Evolutionary conservation across 768 basidiomycete genomes (phyloP).

Genomic region (Austroboletus festivus): DNA sequence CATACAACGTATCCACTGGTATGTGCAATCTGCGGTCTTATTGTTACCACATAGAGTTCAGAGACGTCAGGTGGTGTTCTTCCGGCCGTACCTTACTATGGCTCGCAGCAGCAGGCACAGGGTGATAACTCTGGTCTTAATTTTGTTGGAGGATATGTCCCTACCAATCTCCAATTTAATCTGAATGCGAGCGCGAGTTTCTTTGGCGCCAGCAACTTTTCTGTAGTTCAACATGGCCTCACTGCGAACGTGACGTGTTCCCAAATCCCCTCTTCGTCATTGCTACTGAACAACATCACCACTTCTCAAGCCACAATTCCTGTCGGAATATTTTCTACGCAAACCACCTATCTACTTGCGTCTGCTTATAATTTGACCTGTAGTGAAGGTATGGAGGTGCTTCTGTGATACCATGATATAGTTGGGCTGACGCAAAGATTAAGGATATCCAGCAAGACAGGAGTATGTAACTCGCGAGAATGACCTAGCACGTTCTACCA

Average conservation of each 20-base stretch:
- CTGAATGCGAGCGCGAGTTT: background rate
- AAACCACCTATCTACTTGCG: too few species aligned
- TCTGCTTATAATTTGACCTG: too few species aligned
- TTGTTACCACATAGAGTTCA: background rate
- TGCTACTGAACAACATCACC: background rate
- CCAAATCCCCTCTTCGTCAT: background rate
- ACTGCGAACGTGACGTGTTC: constrained; percentile 7
- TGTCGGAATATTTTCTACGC: too few species aligned
- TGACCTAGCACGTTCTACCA: background rate
- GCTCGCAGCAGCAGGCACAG: background rate
- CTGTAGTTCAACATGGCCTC: constrained; percentile 7
- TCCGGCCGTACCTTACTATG: constrained; percentile 1
- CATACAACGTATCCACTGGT: constrained; percentile 9
- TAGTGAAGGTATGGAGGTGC: too few species aligned
- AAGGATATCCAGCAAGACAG: background rate
- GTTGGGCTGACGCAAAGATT: background rate
- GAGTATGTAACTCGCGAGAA: constrained; percentile 4
- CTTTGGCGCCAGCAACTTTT: background rate
- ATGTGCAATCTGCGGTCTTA: background rate
- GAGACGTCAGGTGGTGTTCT: constrained; percentile 1
- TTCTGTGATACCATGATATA: too few species aligned
- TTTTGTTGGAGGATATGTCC: constrained; percentile 5
- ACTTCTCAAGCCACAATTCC: too few species aligned
- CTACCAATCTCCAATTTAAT: background rate
- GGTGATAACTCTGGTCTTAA: background rate